Conservation (phyloP, 805 yeast species). For the Cyberlindnera nakhonratchasimensis region DNA sequence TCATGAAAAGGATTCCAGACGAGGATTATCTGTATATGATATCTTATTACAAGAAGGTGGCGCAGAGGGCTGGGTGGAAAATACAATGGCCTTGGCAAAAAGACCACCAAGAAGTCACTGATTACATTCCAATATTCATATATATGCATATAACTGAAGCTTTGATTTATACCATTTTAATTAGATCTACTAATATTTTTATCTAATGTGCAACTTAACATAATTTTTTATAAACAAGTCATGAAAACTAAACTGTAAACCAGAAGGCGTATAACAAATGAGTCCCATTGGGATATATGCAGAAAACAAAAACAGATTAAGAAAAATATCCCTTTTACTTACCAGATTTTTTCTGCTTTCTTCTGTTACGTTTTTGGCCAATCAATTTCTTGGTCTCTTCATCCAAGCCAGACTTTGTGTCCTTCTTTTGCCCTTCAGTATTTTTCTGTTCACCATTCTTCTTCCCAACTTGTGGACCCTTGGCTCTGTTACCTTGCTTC, state of each 20-base stretch:
- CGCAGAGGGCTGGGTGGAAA: conserved; percentile 86
- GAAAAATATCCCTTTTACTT: conserved; percentile 6
- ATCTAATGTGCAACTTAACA: background rate
- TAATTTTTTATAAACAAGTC: background rate
- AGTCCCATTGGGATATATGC: background rate
- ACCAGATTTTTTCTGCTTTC: conserved; percentile 40
- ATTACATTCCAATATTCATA: conserved; percentile 7
- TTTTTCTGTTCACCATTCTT: conserved; percentile 9
- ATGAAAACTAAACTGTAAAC: background rate
- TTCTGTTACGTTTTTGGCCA: conserved; percentile 66
- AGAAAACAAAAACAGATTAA: background rate
- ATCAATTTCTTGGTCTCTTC: conserved; percentile 61
- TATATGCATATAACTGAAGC: too few relatives aligned
- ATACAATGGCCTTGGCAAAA: conserved; percentile 66
- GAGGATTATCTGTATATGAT: conserved; percentile 41
- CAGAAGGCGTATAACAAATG: background rate
- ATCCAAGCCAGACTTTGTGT: conserved; percentile 38
- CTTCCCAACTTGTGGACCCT: conserved; percentile 31
- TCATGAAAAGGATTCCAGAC: conserved; percentile 37
- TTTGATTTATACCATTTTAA: too few relatives aligned
- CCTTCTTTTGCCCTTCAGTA: conserved; percentile 13
- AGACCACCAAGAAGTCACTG: conserved; percentile 72
- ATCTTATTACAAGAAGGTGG: conserved; percentile 79
- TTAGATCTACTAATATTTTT: background rate
- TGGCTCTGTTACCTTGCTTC: conserved; percentile 44